These are phyloP conservation scores for Capsella bursapastoris DNA, from an alignment of 345 rosid species.

Conservation along the genomic window DNA sequence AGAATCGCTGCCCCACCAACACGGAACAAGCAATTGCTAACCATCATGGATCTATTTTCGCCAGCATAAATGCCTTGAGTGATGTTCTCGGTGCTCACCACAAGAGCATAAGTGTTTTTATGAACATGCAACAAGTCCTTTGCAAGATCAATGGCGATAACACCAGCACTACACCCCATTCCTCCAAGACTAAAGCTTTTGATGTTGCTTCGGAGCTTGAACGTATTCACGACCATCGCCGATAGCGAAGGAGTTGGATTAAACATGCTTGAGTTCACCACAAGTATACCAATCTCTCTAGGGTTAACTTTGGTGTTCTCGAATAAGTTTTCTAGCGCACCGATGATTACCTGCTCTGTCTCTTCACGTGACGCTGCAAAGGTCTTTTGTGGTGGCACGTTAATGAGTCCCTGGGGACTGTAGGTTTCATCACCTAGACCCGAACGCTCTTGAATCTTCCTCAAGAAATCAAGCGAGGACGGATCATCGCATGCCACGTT, in stretches of 20 bases:
- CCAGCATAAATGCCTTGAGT: conserved; percentile 73
- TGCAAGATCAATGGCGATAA: conserved; percentile 68
- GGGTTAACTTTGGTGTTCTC: conserved; percentile 57
- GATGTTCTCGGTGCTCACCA: conserved; percentile 77
- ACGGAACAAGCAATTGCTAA: conserved; percentile 72
- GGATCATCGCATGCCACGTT: conserved; percentile 34
- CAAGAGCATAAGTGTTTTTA: conserved; percentile 72
- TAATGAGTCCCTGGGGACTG: conserved; percentile 61
- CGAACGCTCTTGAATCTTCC: conserved; percentile 69
- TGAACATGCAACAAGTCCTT: conserved; percentile 69
- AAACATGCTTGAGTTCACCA: conserved; percentile 78
- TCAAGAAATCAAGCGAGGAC: conserved; percentile 60
- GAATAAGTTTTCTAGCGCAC: conserved; percentile 61
- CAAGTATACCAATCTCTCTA: conserved; percentile 72
- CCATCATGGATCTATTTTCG: conserved; percentile 73
- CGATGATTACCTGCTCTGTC: conserved; percentile 72
- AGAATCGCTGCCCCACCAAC: conserved; percentile 69
- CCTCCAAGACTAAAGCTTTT: conserved; percentile 70
- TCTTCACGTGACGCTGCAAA: conserved; percentile 67
- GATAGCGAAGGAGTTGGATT: conserved; percentile 80
- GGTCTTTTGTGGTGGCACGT: conserved; percentile 58
- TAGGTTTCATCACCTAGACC: conserved; percentile 80
- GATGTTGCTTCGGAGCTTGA: conserved; percentile 64
- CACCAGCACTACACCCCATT: conserved; percentile 90
- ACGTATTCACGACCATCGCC: conserved; percentile 69